Base-by-base conservation (phyloP, 129 eudicot species). In the Flaveria ramosissima region DNA sequence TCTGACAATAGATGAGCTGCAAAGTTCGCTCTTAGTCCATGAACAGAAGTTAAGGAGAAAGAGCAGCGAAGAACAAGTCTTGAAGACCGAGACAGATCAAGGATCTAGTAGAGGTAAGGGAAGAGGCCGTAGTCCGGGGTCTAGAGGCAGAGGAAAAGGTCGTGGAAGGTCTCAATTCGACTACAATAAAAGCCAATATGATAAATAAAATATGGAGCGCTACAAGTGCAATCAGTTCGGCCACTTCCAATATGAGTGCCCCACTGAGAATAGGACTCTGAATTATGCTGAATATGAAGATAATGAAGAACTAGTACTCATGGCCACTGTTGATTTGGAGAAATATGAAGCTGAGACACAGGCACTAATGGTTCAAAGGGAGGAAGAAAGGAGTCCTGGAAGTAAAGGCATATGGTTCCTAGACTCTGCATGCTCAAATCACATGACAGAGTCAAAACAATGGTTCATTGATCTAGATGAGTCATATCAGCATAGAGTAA, bases 91-190 rank as follows among this genome's bases (percentile, higher is more conserved):
- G 7, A 0, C 7, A 24, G 36, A 23, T 5, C 0, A 4, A 0
- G 2, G n/a, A 0, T 3, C 1, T 26, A 36, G 73, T 9, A 9
- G 50, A 5, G 73, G 73, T 1, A 4, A 36, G 11, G 57, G 46
- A 20, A 48, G 73, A 20, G 70, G 74, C 27, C 2, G 27, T 26
- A 26, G 27, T 26, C 1, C 27, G 27, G 27, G 27, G 27, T 1
- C n/a, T 2, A 13, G 78, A 74, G 78, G 78, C 1, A 59, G 78
- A 46, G 78, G 78, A 0, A 39, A 71, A 42, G 78, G 78, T 6
- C 14, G 73, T 4, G 47, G 50, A 2, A 10, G 7, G 27, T 26
- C 27, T 1, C 27, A 26, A 26, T 26, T 2, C 2, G 2, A 26
- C 27, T 26, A 26, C 27, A 26, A 26, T 26, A 26, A 26, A 26